A percentile compares a stretch with the other conserved stretches of the same genome.
phyloP scores from a whole-genome alignment of 495 filamentous ascomycete genomes.

The Pyrenula aspistea region DNA sequence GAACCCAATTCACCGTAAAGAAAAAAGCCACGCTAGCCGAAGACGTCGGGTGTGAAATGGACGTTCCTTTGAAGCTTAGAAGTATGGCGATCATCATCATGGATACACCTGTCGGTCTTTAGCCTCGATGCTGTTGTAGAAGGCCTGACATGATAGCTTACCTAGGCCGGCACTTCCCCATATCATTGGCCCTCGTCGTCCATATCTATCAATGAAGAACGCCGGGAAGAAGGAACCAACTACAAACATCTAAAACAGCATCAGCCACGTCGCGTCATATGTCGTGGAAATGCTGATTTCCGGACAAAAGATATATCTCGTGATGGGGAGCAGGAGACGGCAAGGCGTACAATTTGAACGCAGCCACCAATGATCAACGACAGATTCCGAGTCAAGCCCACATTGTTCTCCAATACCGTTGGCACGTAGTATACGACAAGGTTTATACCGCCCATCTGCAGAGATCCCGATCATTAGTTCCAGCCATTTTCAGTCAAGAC shows the following conservation, averaged over 20 bases:
- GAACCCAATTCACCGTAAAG: constrained; percentile 12
- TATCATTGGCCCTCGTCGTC: constrained; percentile 48
- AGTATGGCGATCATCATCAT: constrained; percentile 42
- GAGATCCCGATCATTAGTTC: no score
- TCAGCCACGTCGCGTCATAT: no score
- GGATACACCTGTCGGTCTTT: constrained; percentile 12
- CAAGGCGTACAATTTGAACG: constrained; percentile 19
- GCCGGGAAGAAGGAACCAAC: not conserved
- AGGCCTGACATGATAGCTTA: not conserved
- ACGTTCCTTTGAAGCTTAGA: constrained; percentile 20
- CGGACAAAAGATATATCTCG: no score
- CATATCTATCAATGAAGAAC: constrained; percentile 32
- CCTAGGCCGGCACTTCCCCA: constrained; percentile 35
- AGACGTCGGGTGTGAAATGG: constrained; percentile 13
- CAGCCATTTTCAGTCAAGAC: not conserved
- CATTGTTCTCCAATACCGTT: constrained; percentile 34
- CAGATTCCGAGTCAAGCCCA: constrained; percentile 37
- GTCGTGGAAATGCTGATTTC: no score
- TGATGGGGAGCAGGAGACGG: not conserved
- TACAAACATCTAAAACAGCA: not conserved
- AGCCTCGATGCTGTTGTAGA: not conserved
- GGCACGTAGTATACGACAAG: constrained; percentile 36
- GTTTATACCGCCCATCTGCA: constrained; percentile 33
- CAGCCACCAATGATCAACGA: constrained; percentile 39
- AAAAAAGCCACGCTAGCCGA: constrained; percentile 33